Conservation (phyloP, 441 rosid species). For the Adansonia rubrostipa region DNA sequence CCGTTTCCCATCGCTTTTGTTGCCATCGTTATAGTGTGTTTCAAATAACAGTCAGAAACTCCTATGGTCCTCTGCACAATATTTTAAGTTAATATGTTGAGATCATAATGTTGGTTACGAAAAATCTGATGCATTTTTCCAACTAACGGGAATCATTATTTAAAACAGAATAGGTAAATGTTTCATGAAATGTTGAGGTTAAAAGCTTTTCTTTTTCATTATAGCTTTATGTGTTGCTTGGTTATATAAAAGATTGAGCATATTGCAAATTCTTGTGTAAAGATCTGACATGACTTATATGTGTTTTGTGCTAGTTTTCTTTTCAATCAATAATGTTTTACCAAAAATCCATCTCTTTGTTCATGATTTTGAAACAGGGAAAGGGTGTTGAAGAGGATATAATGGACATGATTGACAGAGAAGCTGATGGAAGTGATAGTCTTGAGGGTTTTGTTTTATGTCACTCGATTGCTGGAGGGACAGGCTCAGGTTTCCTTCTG, state of each 20-base stretch:
- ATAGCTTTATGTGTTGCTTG: not conserved
- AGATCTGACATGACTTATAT: not conserved
- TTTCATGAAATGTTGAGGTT: not conserved
- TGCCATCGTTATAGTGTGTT: not conserved
- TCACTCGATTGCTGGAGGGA: conserved; percentile 98
- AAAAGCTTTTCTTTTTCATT: not conserved
- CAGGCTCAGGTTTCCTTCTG: conserved; percentile 83
- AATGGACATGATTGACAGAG: conserved; percentile 99
- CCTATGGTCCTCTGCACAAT: not conserved
- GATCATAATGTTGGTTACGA: not conserved
- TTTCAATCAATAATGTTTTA: not conserved
- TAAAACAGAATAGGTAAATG: not conserved
- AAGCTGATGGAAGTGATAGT: conserved; percentile 99
- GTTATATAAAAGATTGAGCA: not conserved
- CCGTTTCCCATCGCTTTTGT: not conserved
- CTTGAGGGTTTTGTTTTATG: conserved; percentile 98
- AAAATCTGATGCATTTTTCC: not conserved
- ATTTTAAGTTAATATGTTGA: not conserved
- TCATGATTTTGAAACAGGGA: conserved; percentile 57
- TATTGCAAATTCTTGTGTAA: not conserved
- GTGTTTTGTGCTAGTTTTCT: not conserved
- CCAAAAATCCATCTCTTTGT: conserved; percentile 24
- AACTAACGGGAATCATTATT: not conserved
- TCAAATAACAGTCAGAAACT: not conserved
- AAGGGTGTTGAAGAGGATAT: conserved; percentile 96